Base-by-base conservation (phyloP, 2,329 filamentous ascomycete genomes). In the Stylonectria norvegica region DNA sequence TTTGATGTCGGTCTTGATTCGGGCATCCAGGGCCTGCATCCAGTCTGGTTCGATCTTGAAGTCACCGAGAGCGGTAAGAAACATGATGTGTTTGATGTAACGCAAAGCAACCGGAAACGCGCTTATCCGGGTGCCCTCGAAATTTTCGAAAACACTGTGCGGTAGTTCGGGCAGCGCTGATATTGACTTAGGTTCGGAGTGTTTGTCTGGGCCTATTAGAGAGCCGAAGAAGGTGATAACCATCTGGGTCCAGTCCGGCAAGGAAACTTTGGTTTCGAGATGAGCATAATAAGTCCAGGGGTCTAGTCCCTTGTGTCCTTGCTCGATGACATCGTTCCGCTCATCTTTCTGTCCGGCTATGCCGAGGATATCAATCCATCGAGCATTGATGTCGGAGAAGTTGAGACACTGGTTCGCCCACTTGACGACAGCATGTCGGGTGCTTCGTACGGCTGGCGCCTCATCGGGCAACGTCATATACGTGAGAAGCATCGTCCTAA, bases 351-450 rank as follows among this genome's bases (percentile, higher is more conserved):
- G 74, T 10, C 82, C 82, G 12, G 79, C 81, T 7, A 93, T 70
- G 6, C 90, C 91, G 35, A 96, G 73, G 12, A 97, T 78, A 60
- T 96, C 81, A 33, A 96, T 86, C 87, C 89, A 96, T 34, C 93
- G 79, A 18, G 81, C 93, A 25, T 84, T 72, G 8, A 88, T 74
- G 56, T 95, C 89, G 15, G 75, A 75, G 53, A 89, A 96, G 1
- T 85, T 79, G 5, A 98, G 71, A 56, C 89, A 95, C 36, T 87
- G 78, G 59, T 97, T 97, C 9, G 89, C 88, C 73, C 91, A 96
- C 42, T 93, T 86, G 6, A 93, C 83, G 17, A 84, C 84, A 15
- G 88, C 84, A 64, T 90, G 93, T 6, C 87, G 81, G 22, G 86
- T 85, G 55, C 85, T 90, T 50, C 85, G 76, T n/a, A 82, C 69